phyloP scores from a whole-genome alignment of 2,329 filamentous ascomycete genomes.

The Bipolaris oryzae region DNA sequence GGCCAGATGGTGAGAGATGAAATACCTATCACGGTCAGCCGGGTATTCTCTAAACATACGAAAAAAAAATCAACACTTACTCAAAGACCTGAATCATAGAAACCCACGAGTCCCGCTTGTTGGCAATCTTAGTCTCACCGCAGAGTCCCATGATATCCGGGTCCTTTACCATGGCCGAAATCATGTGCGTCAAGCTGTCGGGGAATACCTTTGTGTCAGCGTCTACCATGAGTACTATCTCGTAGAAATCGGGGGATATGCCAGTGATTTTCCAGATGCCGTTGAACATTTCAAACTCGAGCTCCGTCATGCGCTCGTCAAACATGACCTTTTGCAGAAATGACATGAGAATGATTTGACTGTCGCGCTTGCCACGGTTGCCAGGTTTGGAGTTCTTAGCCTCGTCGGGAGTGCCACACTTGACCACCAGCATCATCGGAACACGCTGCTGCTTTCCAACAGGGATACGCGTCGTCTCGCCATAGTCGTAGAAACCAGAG shows the following conservation, averaged over 20 bases:
- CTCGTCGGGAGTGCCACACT: slow-evolving; percentile 93
- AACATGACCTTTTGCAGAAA: slow-evolving; percentile 99
- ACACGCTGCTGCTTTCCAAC: slow-evolving; percentile 91
- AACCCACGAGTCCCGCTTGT: slow-evolving; percentile 94
- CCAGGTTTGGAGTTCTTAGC: slow-evolving; percentile 82
- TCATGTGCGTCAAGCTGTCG: slow-evolving; percentile 97
- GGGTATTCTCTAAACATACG: slow-evolving; percentile 25
- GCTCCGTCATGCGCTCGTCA: slow-evolving; percentile 98
- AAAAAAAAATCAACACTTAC: slow-evolving; percentile 49
- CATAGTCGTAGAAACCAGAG: slow-evolving; percentile 97
- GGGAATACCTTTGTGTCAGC: slow-evolving; percentile 99
- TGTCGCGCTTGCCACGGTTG: slow-evolving; percentile 98
- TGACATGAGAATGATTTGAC: slow-evolving; percentile 98
- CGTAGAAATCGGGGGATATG: slow-evolving; percentile 97
- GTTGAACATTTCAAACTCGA: slow-evolving; percentile 99
- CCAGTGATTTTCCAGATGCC: slow-evolving; percentile 98
- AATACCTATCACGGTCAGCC: slow-evolving; percentile 65
- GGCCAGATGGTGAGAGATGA: slow-evolving; percentile 95
- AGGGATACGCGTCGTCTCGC: slow-evolving; percentile 77
- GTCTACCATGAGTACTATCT: slow-evolving; percentile 98
- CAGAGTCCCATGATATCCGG: slow-evolving; percentile 99
- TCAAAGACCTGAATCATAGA: slow-evolving; percentile 99
- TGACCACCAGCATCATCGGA: slow-evolving; percentile 95
- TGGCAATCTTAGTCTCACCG: slow-evolving; percentile 99
- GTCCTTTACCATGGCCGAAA: slow-evolving; percentile 98